Evolutionary conservation across 108 stramenopile genomes (phyloP).

Genomic region (Cyclostephanos tholiformis): DNA sequence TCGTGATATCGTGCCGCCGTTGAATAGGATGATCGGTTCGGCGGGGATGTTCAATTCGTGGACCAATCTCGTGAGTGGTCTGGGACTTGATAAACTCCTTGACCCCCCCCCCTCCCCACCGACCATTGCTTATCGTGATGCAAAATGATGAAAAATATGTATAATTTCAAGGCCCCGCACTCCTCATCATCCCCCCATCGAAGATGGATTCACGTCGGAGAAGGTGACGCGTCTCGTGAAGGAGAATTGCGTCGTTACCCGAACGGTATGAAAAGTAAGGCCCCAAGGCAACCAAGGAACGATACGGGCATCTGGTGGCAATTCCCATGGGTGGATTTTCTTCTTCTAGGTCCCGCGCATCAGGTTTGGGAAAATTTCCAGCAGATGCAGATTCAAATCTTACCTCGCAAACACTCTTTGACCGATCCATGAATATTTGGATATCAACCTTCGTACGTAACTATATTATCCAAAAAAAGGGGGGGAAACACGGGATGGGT

Average conservation of each 20-base stretch:
- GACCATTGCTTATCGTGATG: too few relatives aligned
- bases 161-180: too few relatives aligned
- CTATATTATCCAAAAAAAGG: not conserved
- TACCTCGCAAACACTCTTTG: not conserved
- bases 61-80: slow-evolving; percentile 81
- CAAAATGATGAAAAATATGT: too few relatives aligned
- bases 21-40: slow-evolving; percentile 66
- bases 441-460: not conserved
- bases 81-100: too few relatives aligned
- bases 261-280: slow-evolving; percentile 60
- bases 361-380: not conserved
- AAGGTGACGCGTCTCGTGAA: slow-evolving; percentile 50
- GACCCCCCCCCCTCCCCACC: too few relatives aligned
- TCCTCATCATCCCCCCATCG: too few relatives aligned
- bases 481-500: slow-evolving; percentile 78
- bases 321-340: slow-evolving; percentile 52
- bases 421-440: not conserved
- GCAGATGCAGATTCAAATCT: not conserved
- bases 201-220: too few relatives aligned
- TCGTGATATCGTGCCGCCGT: slow-evolving; percentile 48
- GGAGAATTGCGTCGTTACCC: slow-evolving; percentile 77
- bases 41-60: slow-evolving; percentile 85
- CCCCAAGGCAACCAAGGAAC: slow-evolving; percentile 58
- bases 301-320: slow-evolving; percentile 76
- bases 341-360: too few relatives aligned